phyloP scores from a whole-genome alignment of 768 basidiomycete species.

The Ramaria sp. region DNA sequence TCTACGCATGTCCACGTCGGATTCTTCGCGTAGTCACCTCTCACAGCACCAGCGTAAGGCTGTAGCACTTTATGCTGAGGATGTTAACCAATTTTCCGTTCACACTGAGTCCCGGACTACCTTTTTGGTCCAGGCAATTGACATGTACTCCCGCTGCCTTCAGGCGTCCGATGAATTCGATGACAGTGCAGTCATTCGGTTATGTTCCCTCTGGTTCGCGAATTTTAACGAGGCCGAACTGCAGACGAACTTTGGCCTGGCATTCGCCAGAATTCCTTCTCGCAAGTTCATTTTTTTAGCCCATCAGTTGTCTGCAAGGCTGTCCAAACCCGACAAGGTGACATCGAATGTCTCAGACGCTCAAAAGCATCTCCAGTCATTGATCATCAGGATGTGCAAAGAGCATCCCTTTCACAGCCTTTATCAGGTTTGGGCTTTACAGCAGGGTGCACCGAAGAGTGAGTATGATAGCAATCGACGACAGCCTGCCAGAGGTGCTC shows the following conservation, averaged over 20 bases:
- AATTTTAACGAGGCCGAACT: constrained; percentile 56
- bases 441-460: constrained; percentile 19
- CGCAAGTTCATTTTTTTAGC: constrained; percentile 86
- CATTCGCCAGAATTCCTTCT: constrained; percentile 59
- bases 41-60: constrained; percentile 32
- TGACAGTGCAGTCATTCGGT: constrained; percentile 63
- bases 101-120: constrained; percentile 34
- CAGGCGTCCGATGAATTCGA: constrained; percentile 61
- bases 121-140: constrained; percentile 66
- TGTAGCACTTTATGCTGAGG: constrained; percentile 32
- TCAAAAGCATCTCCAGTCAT: constrained; percentile 49
- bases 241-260: constrained; percentile 30
- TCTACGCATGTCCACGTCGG: constrained; percentile 16
- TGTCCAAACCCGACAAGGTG: constrained; percentile 35
- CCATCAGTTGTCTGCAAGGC: constrained; percentile 88
- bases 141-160: constrained; percentile 79
- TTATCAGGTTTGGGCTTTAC: constrained; percentile 79
- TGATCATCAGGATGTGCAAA: constrained; percentile 65
- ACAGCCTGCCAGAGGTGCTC: constrained; percentile 29
- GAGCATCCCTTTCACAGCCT: constrained; percentile 94
- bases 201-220: constrained; percentile 88
- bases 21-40: constrained; percentile 19
- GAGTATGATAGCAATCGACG: constrained; percentile 22
- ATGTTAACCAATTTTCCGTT: constrained; percentile 33
- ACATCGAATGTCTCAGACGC: constrained; percentile 17